Conservation (phyloP, 306 rosid genomes). For the Elaeagnus macrophylla region DNA sequence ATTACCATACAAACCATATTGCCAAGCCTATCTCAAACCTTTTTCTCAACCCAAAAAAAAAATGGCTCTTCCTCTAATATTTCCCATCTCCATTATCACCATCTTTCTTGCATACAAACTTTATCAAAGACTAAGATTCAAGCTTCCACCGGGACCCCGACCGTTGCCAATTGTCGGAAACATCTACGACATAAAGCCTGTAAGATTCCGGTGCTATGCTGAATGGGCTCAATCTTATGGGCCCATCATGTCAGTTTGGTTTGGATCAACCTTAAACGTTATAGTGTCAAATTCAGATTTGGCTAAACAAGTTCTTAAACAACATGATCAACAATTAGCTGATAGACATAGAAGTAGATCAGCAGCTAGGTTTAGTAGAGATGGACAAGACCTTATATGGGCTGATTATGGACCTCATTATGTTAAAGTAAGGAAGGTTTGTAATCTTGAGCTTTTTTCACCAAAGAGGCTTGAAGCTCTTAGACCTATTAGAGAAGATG, state of each 20-base stretch:
- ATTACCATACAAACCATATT: background rate
- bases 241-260: slow-evolving; percentile 85
- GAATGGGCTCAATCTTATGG: slow-evolving; percentile 79
- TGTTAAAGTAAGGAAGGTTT: slow-evolving; percentile 89
- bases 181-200: slow-evolving; percentile 73
- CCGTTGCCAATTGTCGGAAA: slow-evolving; percentile 81
- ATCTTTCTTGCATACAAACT: slow-evolving; percentile 31
- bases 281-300: slow-evolving; percentile 53
- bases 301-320: slow-evolving; percentile 69
- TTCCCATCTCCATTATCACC: slow-evolving; percentile 15
- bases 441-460: slow-evolving; percentile 85
- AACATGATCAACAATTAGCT: slow-evolving; percentile 61
- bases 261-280: slow-evolving; percentile 63
- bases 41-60: background rate
- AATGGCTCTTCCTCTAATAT: slow-evolving; percentile 10
- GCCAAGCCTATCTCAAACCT: background rate
- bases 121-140: slow-evolving; percentile 45
- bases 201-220: slow-evolving; percentile 68
- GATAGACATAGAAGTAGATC: slow-evolving; percentile 65
- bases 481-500: slow-evolving; percentile 80
- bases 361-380: slow-evolving; percentile 63
- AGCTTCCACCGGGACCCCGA: slow-evolving; percentile 79
- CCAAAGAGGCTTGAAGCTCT: slow-evolving; percentile 55
- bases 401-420: slow-evolving; percentile 94
- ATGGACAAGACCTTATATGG: slow-evolving; percentile 82